A percentile compares a stretch with the other conserved stretches of the same genome.
Conservation (phyloP, 768 basidiomycete species). For the Agaricus blazei region DNA sequence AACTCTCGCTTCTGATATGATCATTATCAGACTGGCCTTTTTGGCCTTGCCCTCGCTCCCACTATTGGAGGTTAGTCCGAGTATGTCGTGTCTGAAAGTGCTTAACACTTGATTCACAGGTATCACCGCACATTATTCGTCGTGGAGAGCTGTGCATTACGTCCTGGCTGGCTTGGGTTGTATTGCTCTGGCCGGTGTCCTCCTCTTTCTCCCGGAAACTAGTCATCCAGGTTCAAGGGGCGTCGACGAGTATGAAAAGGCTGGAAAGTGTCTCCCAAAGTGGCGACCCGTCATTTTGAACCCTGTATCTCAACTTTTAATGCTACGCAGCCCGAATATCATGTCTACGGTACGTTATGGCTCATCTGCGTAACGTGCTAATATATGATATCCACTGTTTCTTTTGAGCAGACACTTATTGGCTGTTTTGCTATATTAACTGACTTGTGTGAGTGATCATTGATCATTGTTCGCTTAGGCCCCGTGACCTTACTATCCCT, state of each 20-base stretch:
- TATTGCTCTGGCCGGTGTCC: constrained; percentile 34
- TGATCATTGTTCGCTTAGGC: background rate
- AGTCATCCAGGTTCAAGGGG: constrained; percentile 55
- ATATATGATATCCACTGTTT: background rate
- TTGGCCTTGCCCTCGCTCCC: constrained; percentile 60
- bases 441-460: constrained; percentile 33
- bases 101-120: constrained; percentile 25
- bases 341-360: constrained; percentile 41
- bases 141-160: constrained; percentile 61
- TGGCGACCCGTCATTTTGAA: constrained; percentile 42
- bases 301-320: constrained; percentile 40
- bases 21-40: constrained; percentile 36
- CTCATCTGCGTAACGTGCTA: background rate
- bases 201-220: constrained; percentile 57
- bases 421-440: constrained; percentile 20
- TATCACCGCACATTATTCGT: constrained; percentile 47
- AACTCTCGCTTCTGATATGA: background rate
- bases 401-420: constrained; percentile 13
- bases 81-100: background rate
- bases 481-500: background rate
- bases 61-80: constrained; percentile 41
- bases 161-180: constrained; percentile 36
- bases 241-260: constrained; percentile 37
- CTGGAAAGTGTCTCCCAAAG: constrained; percentile 13
- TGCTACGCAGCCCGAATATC: constrained; percentile 54